Conservation (phyloP, 2,329 filamentous ascomycete species). For the Aspergillus sp. region DNA sequence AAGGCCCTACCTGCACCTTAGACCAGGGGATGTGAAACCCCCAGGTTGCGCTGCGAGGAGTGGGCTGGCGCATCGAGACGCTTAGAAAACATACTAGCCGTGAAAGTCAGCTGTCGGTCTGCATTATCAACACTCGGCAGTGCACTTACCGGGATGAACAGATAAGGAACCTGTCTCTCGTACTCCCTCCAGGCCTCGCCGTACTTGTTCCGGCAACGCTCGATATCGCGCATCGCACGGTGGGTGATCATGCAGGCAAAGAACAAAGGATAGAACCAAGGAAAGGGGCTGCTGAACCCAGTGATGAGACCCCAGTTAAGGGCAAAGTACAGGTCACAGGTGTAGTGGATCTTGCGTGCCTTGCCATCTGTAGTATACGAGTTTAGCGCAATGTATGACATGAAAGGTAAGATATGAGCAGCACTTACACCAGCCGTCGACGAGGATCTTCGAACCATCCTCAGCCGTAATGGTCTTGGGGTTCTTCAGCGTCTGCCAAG, state of each 20-base stretch:
- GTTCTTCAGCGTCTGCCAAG: slow-evolving; percentile 80
- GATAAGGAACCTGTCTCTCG: slow-evolving; percentile 74
- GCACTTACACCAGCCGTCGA: slow-evolving; percentile 77
- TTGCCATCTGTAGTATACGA: slow-evolving; percentile 56
- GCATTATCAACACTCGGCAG: neutral
- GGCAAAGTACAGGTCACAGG: slow-evolving; percentile 77
- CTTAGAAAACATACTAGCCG: slow-evolving; percentile 37
- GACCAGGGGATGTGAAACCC: neutral
- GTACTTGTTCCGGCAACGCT: slow-evolving; percentile 75
- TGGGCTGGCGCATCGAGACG: neutral
- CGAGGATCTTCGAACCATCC: slow-evolving; percentile 73
- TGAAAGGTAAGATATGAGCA: neutral
- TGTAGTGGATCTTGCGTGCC: slow-evolving; percentile 79
- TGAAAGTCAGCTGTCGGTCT: neutral
- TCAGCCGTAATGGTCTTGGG: slow-evolving; percentile 74
- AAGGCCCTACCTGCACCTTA: neutral
- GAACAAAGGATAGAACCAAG: slow-evolving; percentile 87
- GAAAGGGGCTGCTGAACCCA: slow-evolving; percentile 77
- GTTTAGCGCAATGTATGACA: neutral
- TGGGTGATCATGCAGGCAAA: slow-evolving; percentile 79
- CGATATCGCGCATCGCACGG: slow-evolving; percentile 72
- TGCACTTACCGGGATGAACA: slow-evolving; percentile 71
- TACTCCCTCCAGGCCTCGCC: slow-evolving; percentile 82
- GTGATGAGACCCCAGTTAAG: slow-evolving; percentile 78
- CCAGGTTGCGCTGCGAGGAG: no score